A percentile compares a stretch with the other conserved stretches of the same genome.
Conservation (phyloP, 192 early-diverging fungal species). For the Backusella psychrophila region DNA sequence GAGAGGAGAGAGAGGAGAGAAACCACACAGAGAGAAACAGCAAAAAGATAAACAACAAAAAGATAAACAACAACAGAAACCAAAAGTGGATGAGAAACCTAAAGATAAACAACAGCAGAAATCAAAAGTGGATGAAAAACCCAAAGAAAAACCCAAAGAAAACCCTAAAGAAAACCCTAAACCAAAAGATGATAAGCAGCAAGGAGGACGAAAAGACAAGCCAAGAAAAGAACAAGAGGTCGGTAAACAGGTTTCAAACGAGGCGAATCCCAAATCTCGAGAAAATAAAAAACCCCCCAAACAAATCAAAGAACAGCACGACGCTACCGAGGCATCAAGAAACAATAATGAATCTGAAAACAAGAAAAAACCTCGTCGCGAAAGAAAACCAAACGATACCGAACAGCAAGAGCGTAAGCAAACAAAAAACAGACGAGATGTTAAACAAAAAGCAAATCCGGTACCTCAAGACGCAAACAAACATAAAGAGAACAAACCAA, state of each 20-base stretch:
- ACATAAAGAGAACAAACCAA: not conserved
- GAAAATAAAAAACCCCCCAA: not conserved
- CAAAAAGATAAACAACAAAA: not conserved
- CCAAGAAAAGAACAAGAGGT: not conserved
- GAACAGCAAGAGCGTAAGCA: not conserved
- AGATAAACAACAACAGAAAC: not conserved
- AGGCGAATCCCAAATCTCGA: not conserved
- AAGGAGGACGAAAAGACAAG: not conserved
- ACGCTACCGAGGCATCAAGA: not conserved
- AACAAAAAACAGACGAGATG: too few species aligned
- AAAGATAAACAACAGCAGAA: not conserved
- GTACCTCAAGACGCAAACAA: not conserved
- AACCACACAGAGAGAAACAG: not conserved
- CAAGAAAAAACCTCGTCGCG: not conserved
- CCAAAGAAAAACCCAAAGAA: not conserved
- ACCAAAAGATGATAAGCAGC: not conserved
- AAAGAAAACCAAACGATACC: not conserved
- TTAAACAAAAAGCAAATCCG: not conserved
- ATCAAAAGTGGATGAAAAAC: not conserved
- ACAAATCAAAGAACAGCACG: not conserved
- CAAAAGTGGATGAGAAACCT: not conserved
- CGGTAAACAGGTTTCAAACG: not conserved
- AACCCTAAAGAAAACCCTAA: not conserved
- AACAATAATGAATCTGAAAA: not conserved
- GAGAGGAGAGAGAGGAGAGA: not conserved